Percentiles rank a stretch among this genome's conserved stretches.
These are phyloP conservation scores for Suillus sp. DNA, from an alignment of 768 basidiomycete species.

Conservation along the genomic window DNA sequence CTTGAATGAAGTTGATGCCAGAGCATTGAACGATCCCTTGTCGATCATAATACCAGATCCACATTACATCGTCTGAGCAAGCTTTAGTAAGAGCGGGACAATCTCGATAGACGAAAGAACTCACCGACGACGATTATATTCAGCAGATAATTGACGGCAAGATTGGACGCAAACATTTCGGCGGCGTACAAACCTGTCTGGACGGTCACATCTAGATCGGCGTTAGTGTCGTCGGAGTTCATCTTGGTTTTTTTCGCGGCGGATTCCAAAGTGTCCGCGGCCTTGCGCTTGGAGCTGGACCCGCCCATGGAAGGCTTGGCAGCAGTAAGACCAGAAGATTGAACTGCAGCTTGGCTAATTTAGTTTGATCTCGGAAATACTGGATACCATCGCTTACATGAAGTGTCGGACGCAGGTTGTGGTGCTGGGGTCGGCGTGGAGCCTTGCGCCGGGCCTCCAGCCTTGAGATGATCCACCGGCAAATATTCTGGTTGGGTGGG, in stretches of 20 bases:
- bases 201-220: background rate
- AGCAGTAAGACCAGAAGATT: background rate
- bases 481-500: no score
- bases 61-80: background rate
- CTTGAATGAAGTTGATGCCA: constrained; percentile 7
- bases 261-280: background rate
- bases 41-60: constrained; percentile 6
- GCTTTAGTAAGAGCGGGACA: background rate
- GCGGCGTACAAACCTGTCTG: background rate
- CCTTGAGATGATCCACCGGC: no score
- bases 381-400: background rate
- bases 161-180: constrained; percentile 10
- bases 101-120: background rate
- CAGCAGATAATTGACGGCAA: background rate
- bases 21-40: constrained; percentile 3
- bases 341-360: background rate
- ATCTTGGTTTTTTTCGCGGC: background rate
- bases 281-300: background rate
- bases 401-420: background rate
- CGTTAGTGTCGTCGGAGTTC: background rate
- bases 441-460: no score
- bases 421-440: no score
- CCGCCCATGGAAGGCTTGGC: background rate
- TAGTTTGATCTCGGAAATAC: background rate
- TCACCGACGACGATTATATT: background rate